These are phyloP conservation scores for Trematosphaeria pertusa DNA, from an alignment of 2,329 filamentous ascomycete species.

Conservation along the genomic window DNA sequence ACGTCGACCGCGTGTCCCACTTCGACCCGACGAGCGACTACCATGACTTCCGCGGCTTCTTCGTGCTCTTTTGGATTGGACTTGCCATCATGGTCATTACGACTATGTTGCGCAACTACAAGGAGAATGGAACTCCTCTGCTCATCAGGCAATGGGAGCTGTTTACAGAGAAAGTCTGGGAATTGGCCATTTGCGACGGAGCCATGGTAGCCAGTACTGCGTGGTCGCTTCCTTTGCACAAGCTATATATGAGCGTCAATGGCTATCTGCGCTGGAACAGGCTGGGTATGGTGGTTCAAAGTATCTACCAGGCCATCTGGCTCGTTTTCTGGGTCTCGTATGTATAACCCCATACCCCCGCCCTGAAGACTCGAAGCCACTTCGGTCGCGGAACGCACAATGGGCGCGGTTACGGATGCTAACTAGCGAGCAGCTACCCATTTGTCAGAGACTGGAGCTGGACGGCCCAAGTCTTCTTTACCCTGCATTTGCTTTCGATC, in stretches of 20 bases:
- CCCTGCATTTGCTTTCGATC: conserved; percentile 86
- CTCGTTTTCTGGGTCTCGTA: conserved; percentile 78
- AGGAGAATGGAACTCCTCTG: conserved; percentile 88
- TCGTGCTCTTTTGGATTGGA: conserved; percentile 97
- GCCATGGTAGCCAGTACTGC: conserved; percentile 82
- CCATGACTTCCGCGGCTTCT: conserved; percentile 95
- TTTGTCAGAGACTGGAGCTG: conserved; percentile 91
- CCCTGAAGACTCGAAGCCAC: conserved; percentile 15
- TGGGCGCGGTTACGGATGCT: too few relatives aligned
- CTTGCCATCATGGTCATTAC: conserved; percentile 97
- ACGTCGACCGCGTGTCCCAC: conserved; percentile 88
- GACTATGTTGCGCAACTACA: conserved; percentile 89
- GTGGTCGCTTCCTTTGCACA: conserved; percentile 76
- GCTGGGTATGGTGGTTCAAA: conserved; percentile 83
- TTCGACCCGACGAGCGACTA: conserved; percentile 94
- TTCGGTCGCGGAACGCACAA: too few relatives aligned
- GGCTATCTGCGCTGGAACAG: conserved; percentile 72
- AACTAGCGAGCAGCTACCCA: conserved; percentile 72
- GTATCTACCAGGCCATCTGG: conserved; percentile 81
- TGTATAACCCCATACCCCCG: conserved; percentile 26
- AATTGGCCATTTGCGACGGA: conserved; percentile 81
- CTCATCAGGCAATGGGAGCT: conserved; percentile 86
- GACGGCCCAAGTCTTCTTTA: conserved; percentile 95
- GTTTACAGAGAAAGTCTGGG: conserved; percentile 87
- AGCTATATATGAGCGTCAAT: conserved; percentile 65